Conservation (phyloP, 1,139 yeast genomes). For the Kazachstania sp. region DNA sequence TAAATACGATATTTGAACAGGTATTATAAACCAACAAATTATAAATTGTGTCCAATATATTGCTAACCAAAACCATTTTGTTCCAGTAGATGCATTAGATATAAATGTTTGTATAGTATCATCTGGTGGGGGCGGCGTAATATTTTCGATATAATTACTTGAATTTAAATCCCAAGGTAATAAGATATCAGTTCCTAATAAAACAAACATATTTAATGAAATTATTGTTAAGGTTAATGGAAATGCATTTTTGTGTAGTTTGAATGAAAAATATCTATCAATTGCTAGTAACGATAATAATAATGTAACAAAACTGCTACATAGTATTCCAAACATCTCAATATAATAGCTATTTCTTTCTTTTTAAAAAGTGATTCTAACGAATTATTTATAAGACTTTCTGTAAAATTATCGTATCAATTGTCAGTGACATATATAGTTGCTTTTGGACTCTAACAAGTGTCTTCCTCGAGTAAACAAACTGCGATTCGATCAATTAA, state of each 20-base stretch:
- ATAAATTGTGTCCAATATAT: constrained; percentile 28
- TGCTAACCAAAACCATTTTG: constrained; percentile 18
- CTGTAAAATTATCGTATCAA: too few relatives aligned
- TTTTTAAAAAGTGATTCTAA: too few relatives aligned
- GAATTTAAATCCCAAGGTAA: constrained; percentile 23
- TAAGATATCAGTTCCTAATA: constrained; percentile 23
- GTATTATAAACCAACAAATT: constrained; percentile 28
- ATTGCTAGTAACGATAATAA: constrained; percentile 17
- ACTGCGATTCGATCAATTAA: too few relatives aligned
- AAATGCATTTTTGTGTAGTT: constrained; percentile 21
- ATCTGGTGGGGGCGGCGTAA: neutral
- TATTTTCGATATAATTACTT: neutral
- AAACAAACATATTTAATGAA: constrained; percentile 21
- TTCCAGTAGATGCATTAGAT: constrained; percentile 2
- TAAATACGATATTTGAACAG: constrained; percentile 28
- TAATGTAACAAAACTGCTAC: neutral
- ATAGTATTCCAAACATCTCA: neutral
- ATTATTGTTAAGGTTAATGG: constrained; percentile 19
- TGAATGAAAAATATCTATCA: constrained; percentile 25
- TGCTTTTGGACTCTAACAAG: too few relatives aligned
- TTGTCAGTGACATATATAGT: too few relatives aligned
- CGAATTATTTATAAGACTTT: too few relatives aligned
- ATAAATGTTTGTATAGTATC: neutral
- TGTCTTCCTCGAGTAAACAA: too few relatives aligned
- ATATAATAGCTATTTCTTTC: too few relatives aligned